Base-by-base conservation (phyloP, 1,284 basidiomycete genomes). In the Fomitopsis pinicola region DNA sequence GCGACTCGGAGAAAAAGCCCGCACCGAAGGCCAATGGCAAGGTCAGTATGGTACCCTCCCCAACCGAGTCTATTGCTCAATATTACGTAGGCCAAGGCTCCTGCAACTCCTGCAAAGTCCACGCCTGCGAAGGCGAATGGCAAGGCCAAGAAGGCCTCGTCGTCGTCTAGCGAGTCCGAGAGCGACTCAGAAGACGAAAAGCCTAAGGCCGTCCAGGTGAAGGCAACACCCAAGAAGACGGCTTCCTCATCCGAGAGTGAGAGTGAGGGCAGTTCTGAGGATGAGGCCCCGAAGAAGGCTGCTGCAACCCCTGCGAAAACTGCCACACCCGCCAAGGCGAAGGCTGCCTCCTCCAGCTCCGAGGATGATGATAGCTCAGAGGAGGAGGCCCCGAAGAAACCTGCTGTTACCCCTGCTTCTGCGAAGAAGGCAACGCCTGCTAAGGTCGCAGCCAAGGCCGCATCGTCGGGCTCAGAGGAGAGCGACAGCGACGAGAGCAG, bases 121-220 rank as follows among this genome's bases (percentile, higher is more conserved):
- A 57, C 15, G 19, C 55, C 42, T 30, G 30, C 19, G 40, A 57
- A 33, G 42, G 38, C 40, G 6, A 53, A 53, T 17, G 52, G 52
- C 9, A 54, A 61, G 59, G 58, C 63, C 28, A 48, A 42, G 19
- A 61, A 59, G 46, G 38, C 53, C 17, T 42, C 56, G 14, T 55
- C 62, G 28, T 66, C 52, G 9, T 50, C 64, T n/a, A 54, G 59
- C 36, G 63, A 66, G 28, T 22, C 22, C n/a, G 42, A 46, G 10
- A 59, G 55, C 46, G 60, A 62, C 35, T 64, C 62, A 44, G 56
- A 58, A 19, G 71, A 72, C 28, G 72, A 74, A 63, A 74, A 75
- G 64, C 73, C 76, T 9, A 77, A 77, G 66, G 73, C 72, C 36
- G 72, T 73, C 2, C 75, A 78, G 61, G 71, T 77, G 60, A 68